Conservation (phyloP, 345 rosid species). For the Aquilaria sinensis region DNA sequence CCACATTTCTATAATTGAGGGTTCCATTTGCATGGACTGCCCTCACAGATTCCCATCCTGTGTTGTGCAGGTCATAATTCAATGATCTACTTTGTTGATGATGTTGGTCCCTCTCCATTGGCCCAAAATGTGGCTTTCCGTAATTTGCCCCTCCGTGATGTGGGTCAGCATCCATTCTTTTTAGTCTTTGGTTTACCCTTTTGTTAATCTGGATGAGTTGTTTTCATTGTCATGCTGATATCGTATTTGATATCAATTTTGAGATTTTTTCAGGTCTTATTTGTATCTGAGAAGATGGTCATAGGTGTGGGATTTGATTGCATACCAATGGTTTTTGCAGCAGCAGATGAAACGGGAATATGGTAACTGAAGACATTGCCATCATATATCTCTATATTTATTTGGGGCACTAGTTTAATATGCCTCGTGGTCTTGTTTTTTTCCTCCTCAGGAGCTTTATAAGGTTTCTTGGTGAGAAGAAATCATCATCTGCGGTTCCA, state of each 20-base stretch:
- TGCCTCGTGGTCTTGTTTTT: conserved; percentile 12
- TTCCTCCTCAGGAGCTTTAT: conserved; percentile 57
- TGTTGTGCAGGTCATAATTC: conserved; percentile 81
- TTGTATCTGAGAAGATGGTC: conserved; percentile 89
- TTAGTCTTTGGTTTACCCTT: conserved; percentile 22
- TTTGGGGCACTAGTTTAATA: conserved; percentile 2
- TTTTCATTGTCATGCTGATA: no score
- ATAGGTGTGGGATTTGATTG: conserved; percentile 94
- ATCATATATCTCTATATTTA: background rate
- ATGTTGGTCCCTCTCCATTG: conserved; percentile 93
- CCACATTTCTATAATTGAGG: no score
- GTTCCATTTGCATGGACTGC: no score
- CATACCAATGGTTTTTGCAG: conserved; percentile 92
- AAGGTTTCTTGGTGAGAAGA: conserved; percentile 80
- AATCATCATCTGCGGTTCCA: conserved; percentile 54
- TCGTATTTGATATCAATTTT: background rate
- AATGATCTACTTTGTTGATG: conserved; percentile 95
- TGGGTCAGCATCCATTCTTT: conserved; percentile 98
- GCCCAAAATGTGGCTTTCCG: conserved; percentile 87
- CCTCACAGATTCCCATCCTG: background rate
- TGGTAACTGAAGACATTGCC: conserved; percentile 44
- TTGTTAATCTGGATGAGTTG: conserved; percentile 3
- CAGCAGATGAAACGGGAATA: conserved; percentile 92
- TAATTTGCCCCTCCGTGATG: conserved; percentile 99
- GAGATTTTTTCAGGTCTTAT: conserved; percentile 53